Conservation (phyloP, 192 early-diverging fungal genomes). For the Entomortierella parvispora region DNA sequence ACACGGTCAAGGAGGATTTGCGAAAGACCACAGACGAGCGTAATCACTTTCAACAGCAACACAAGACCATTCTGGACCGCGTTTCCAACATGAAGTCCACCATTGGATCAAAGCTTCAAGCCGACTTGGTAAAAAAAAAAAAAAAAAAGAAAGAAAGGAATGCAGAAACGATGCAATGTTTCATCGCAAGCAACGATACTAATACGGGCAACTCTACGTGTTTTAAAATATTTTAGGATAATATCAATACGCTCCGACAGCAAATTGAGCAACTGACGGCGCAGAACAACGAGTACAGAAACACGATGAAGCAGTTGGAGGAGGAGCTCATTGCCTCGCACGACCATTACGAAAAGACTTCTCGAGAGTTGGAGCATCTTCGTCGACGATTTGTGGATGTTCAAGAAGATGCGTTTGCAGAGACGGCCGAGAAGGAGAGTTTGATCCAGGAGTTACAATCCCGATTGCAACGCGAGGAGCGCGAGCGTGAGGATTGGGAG, state of each 20-base stretch:
- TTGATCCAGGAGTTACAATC: conserved; percentile 61
- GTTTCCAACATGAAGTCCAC: conserved; percentile 84
- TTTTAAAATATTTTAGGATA: too few species aligned
- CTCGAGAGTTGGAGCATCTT: conserved; percentile 63
- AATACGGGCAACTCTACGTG: too few species aligned
- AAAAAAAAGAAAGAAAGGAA: too few species aligned
- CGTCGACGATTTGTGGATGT: conserved; percentile 68
- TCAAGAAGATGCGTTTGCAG: conserved; percentile 67
- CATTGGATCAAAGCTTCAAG: conserved; percentile 83
- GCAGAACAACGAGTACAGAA: conserved; percentile 66
- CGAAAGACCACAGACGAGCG: conserved; percentile 56
- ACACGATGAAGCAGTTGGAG: conserved; percentile 64
- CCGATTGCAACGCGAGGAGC: conserved; percentile 66
- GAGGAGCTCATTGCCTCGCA: conserved; percentile 57
- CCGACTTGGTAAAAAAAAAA: conserved; percentile 69
- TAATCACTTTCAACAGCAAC: conserved; percentile 61
- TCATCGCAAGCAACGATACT: too few species aligned
- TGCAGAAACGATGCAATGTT: too few species aligned
- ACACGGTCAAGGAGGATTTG: conserved; percentile 38
- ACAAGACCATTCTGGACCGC: conserved; percentile 78
- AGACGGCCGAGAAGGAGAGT: conserved; percentile 66
- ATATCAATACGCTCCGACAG: conserved; percentile 63
- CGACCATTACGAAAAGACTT: conserved; percentile 55
- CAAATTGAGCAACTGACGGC: conserved; percentile 65
- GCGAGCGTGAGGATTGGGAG: conserved; percentile 70